phyloP scores from a whole-genome alignment of 345 rosid genomes.

The Eucalyptus tenuipes region DNA sequence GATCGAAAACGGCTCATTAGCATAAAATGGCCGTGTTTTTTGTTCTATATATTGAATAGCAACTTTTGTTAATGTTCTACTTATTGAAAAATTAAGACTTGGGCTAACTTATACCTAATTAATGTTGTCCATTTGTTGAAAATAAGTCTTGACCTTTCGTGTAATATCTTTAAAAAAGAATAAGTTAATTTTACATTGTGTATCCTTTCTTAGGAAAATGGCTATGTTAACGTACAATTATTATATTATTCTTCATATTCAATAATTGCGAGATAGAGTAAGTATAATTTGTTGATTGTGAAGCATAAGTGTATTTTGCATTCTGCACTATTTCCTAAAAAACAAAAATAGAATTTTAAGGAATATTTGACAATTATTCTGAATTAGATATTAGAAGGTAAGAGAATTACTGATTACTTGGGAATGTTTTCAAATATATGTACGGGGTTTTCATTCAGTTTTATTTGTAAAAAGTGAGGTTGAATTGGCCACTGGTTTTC shows the following conservation, averaged over 20 bases:
- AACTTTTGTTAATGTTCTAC: neutral
- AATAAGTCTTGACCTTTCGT: neutral
- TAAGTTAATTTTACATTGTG: neutral
- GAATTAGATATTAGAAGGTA: neutral
- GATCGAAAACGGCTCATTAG: neutral
- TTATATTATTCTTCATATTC: neutral
- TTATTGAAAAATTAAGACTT: rapidly evolving
- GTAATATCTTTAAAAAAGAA: neutral
- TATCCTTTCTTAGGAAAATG: neutral
- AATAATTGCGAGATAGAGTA: neutral
- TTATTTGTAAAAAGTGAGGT: neutral
- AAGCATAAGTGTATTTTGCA: neutral
- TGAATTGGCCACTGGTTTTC: neutral
- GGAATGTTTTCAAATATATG: neutral
- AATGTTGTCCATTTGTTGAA: neutral
- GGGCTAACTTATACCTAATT: neutral
- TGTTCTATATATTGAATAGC: neutral
- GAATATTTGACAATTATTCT: too few species aligned
- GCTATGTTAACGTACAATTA: neutral
- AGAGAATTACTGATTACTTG: too few species aligned
- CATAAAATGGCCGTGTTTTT: neutral
- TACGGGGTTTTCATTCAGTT: neutral
- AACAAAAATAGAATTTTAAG: neutral
- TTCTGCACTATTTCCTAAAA: neutral
- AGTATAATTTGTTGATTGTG: neutral